phyloP scores from a whole-genome alignment of 495 filamentous ascomycete genomes.

The Bombardia bombarda region DNA sequence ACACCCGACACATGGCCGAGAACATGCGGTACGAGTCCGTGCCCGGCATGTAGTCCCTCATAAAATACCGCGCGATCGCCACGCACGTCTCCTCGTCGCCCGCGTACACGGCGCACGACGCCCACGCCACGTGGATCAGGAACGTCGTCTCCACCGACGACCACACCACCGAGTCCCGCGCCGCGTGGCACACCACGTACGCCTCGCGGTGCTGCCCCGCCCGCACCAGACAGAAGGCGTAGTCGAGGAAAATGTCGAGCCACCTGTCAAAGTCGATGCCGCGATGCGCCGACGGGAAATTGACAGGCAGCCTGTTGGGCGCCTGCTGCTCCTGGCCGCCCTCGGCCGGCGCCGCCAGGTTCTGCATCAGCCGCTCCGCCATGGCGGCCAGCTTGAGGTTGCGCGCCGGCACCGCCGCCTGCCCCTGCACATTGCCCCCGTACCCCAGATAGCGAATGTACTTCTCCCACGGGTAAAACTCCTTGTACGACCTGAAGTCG shows the following conservation, averaged over 20 bases:
- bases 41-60: constrained; percentile 75
- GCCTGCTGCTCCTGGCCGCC: constrained; percentile 16
- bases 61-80: constrained; percentile 67
- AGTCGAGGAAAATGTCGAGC: constrained; percentile 87
- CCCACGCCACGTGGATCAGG: constrained; percentile 72
- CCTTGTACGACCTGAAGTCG: constrained; percentile 68
- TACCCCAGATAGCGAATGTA: constrained; percentile 63
- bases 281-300: constrained; percentile 54
- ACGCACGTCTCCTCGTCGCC: constrained; percentile 73
- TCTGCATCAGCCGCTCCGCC: constrained; percentile 54
- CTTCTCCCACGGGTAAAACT: constrained; percentile 70
- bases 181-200: constrained; percentile 68
- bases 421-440: constrained; percentile 40
- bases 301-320: background rate
- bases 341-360: constrained; percentile 29
- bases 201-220: constrained; percentile 49
- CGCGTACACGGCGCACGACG: constrained; percentile 71
- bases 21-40: constrained; percentile 82
- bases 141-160: constrained; percentile 59
- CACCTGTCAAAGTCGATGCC: constrained; percentile 73
- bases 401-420: constrained; percentile 35
- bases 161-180: constrained; percentile 71
- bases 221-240: constrained; percentile 65
- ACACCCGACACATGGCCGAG: constrained; percentile 58
- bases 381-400: constrained; percentile 61